These are phyloP conservation scores for Brasilioporus rufonigricans DNA, from an alignment of 768 basidiomycete genomes.

Conservation along the genomic window DNA sequence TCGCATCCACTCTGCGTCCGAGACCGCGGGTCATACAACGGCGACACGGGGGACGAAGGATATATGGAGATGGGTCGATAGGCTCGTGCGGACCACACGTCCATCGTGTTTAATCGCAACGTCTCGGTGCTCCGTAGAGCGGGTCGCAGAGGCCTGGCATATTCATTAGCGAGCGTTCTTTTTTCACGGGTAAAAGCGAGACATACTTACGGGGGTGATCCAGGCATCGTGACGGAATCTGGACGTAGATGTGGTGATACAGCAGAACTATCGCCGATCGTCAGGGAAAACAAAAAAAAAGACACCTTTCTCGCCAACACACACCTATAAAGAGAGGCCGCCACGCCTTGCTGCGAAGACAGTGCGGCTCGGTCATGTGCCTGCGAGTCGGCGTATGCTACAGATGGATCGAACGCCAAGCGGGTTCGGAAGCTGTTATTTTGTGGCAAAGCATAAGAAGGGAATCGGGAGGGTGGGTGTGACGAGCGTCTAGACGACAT, in stretches of 20 bases:
- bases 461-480: constrained; percentile 4
- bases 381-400: constrained; percentile 41
- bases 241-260: constrained; percentile 47
- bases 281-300: constrained; percentile 6
- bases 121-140: neutral
- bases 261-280: constrained; percentile 41
- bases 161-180: constrained; percentile 1
- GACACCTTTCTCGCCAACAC: constrained; percentile 3
- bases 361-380: constrained; percentile 1
- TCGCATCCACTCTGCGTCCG: constrained; percentile 4
- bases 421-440: constrained; percentile 5
- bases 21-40: neutral
- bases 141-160: constrained; percentile 11
- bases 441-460: constrained; percentile 2
- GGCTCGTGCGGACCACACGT: neutral
- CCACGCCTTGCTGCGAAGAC: constrained; percentile 13
- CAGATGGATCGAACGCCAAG: constrained; percentile 43
- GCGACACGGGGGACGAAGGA: constrained; percentile 3
- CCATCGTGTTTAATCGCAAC: constrained; percentile 2
- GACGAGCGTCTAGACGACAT: constrained; percentile 22
- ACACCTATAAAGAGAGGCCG: constrained; percentile 59
- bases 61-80: neutral
- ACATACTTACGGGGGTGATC: constrained; percentile 24
- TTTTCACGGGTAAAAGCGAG: neutral
- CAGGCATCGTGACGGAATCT: constrained; percentile 2